Conservation (phyloP, 495 filamentous ascomycete species). For the Penicillium dipodomyicola region DNA sequence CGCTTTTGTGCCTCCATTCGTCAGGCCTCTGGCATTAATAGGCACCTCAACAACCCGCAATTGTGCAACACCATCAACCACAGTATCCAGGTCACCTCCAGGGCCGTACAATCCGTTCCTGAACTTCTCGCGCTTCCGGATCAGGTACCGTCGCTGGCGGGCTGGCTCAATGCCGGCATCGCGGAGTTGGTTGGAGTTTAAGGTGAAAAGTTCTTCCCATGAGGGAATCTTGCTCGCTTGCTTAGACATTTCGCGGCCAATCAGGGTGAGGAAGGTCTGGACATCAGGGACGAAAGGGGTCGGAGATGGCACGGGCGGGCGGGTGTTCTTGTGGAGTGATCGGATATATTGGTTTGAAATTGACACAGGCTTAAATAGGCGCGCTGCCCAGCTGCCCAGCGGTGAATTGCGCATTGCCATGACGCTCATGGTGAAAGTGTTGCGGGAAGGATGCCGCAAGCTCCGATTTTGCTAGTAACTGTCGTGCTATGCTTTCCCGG, state of each 20-base stretch:
- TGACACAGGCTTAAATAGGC: slow-evolving; percentile 27
- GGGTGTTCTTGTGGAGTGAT: slow-evolving; percentile 30
- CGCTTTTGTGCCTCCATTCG: neutral
- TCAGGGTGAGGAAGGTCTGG: slow-evolving; percentile 85
- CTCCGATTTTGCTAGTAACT: neutral
- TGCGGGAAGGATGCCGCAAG: slow-evolving; percentile 12
- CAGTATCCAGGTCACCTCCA: slow-evolving; percentile 72
- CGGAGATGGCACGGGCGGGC: slow-evolving; percentile 58
- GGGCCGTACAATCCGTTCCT: slow-evolving; percentile 69
- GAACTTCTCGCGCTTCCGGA: slow-evolving; percentile 84
- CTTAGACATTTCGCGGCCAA: slow-evolving; percentile 79
- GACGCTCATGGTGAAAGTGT: slow-evolving; percentile 6
- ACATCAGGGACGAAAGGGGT: slow-evolving; percentile 86
- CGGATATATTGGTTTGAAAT: slow-evolving; percentile 35
- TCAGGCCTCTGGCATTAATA: slow-evolving; percentile 10
- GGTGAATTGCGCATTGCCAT: slow-evolving; percentile 39
- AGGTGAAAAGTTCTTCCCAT: slow-evolving; percentile 84
- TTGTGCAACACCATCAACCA: slow-evolving; percentile 69
- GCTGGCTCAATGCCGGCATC: slow-evolving; percentile 85
- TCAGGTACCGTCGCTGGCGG: slow-evolving; percentile 74
- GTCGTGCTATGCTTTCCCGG: neutral
- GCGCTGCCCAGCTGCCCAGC: slow-evolving; percentile 28
- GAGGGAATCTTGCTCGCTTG: slow-evolving; percentile 78
- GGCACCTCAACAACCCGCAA: slow-evolving; percentile 66
- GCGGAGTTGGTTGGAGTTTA: slow-evolving; percentile 71